Conservation (phyloP, 768 basidiomycete genomes). For the Boletus rubroflammeus region DNA sequence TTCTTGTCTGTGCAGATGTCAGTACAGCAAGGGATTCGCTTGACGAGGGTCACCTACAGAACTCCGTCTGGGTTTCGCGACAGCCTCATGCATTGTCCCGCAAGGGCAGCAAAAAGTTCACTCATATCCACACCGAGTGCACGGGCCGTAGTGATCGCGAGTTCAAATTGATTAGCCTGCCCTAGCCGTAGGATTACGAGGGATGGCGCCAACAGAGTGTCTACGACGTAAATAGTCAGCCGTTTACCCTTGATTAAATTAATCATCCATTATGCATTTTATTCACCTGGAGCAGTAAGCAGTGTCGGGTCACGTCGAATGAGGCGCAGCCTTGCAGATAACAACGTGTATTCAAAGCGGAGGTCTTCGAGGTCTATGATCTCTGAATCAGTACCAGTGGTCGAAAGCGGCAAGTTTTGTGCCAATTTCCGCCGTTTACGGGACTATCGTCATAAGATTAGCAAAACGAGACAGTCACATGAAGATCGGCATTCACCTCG, state of each 20-base stretch:
- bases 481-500: conserved; percentile 37
- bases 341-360: conserved; percentile 69
- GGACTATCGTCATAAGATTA: conserved; percentile 39
- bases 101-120: conserved; percentile 74
- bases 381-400: conserved; percentile 62
- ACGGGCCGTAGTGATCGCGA: conserved; percentile 73
- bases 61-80: conserved; percentile 57
- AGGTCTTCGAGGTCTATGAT: conserved; percentile 79
- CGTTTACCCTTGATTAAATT: conserved; percentile 9
- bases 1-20: conserved; percentile 49
- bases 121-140: conserved; percentile 83
- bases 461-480: conserved; percentile 14
- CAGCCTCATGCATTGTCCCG: conserved; percentile 74
- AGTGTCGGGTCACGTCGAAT: conserved; percentile 62
- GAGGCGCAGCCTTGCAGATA: conserved; percentile 76
- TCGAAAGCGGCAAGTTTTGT: conserved; percentile 74
- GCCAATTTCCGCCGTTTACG: conserved; percentile 71
- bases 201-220: conserved; percentile 50
- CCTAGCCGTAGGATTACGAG: conserved; percentile 76
- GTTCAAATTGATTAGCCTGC: conserved; percentile 73
- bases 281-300: conserved; percentile 62
- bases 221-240: conserved; percentile 35
- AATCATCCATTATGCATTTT: conserved; percentile 1
- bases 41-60: conserved; percentile 42
- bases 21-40: background rate